Conservation (phyloP, 768 basidiomycete species). For the Tulasnella sp. region DNA sequence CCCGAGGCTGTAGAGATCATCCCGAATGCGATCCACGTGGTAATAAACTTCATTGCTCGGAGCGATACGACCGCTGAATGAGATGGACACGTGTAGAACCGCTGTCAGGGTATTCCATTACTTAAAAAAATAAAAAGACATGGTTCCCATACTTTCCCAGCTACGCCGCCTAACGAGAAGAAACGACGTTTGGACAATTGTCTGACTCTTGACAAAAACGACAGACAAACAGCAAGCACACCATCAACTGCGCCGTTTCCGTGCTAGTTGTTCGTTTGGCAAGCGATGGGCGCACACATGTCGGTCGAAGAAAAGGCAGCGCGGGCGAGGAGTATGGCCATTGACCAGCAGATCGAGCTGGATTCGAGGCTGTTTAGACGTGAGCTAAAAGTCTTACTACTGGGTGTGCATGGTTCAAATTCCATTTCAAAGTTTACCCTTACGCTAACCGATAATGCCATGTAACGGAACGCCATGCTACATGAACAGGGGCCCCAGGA, state of each 20-base stretch:
- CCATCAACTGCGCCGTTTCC: too few species aligned
- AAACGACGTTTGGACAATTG: too few species aligned
- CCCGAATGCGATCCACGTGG: background rate
- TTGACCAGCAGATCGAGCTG: slow-evolving; percentile 34
- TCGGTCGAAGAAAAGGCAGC: slow-evolving; percentile 11
- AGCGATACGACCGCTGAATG: background rate
- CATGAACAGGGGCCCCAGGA: slow-evolving; percentile 77
- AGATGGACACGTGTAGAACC: background rate
- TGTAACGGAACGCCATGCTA: background rate
- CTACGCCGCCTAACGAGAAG: too few species aligned
- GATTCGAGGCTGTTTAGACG: slow-evolving; percentile 36
- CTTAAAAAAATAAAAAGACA: too few species aligned
- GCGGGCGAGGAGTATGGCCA: slow-evolving; percentile 19
- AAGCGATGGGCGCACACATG: slow-evolving; percentile 17
- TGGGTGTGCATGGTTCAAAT: slow-evolving; percentile 36
- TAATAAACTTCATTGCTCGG: background rate
- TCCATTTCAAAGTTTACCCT: slow-evolving; percentile 24
- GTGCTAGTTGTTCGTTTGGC: too few species aligned
- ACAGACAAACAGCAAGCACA: background rate
- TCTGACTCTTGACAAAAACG: too few species aligned
- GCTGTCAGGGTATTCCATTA: too few species aligned
- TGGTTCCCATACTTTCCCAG: too few species aligned
- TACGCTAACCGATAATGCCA: background rate
- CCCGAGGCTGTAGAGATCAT: background rate
- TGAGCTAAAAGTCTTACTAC: slow-evolving; percentile 41